Conservation (phyloP, 2,329 filamentous ascomycete genomes). For the Exserohilum rostratum region DNA sequence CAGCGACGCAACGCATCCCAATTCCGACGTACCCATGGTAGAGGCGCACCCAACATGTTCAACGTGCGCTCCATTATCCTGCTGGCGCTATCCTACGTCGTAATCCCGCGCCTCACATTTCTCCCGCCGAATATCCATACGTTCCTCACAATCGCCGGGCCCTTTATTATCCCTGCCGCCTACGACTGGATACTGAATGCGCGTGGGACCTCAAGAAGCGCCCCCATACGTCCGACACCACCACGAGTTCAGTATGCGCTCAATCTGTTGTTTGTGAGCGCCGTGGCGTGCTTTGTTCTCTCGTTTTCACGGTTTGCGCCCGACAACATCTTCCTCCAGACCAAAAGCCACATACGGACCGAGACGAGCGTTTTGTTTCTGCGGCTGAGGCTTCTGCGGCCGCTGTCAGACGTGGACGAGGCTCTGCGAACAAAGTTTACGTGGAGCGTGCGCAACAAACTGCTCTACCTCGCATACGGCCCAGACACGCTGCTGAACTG, state of each 20-base stretch:
- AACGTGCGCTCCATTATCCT: constrained; percentile 41
- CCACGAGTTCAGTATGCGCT: constrained; percentile 62
- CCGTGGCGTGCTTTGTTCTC: constrained; percentile 61
- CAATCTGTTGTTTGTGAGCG: constrained; percentile 63
- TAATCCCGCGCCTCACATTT: constrained; percentile 48
- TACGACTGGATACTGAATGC: constrained; percentile 68
- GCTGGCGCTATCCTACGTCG: constrained; percentile 41
- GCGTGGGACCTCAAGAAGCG: constrained; percentile 47
- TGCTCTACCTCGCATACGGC: constrained; percentile 85
- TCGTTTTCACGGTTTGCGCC: constrained; percentile 72
- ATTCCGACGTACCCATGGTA: constrained; percentile 12
- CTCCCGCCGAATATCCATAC: constrained; percentile 41
- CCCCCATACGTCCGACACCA: constrained; percentile 64
- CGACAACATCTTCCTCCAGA: constrained; percentile 80
- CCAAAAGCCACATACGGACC: constrained; percentile 81
- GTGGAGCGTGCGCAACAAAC: constrained; percentile 66
- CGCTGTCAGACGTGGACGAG: constrained; percentile 66
- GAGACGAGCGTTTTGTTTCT: constrained; percentile 84
- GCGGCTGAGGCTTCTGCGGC: constrained; percentile 68
- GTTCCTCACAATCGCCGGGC: constrained; percentile 65
- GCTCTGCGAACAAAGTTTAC: constrained; percentile 69
- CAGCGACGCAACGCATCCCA: constrained; percentile 2
- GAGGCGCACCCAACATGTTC: constrained; percentile 34
- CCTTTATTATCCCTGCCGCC: constrained; percentile 71
- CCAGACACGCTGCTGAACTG: constrained; percentile 75